These are phyloP conservation scores for Penicillium lividum DNA, from an alignment of 495 filamentous ascomycete species.

Conservation along the genomic window DNA sequence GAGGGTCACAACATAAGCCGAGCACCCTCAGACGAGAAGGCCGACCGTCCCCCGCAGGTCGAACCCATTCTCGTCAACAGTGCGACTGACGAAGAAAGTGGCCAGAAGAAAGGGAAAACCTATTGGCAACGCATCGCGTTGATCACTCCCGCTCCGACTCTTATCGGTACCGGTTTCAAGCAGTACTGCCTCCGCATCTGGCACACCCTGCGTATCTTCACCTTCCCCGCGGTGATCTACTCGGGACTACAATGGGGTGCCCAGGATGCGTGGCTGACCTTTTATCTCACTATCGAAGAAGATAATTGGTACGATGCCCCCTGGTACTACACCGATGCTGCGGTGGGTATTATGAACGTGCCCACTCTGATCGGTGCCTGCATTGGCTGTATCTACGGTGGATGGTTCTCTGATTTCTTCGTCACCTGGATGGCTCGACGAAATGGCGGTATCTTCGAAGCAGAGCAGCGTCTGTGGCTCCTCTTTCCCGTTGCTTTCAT, in stretches of 20 bases:
- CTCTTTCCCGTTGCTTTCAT: constrained; percentile 32
- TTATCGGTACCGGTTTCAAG: constrained; percentile 30
- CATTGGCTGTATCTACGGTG: constrained; percentile 38
- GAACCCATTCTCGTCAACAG: neutral
- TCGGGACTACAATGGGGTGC: constrained; percentile 39
- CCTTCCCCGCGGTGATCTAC: constrained; percentile 35
- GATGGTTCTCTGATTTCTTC: constrained; percentile 37
- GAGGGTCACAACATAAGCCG: neutral
- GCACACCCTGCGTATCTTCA: constrained; percentile 33
- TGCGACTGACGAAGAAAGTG: constrained; percentile 14
- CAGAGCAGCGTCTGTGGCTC: constrained; percentile 39
- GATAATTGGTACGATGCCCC: constrained; percentile 33
- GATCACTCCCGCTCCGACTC: constrained; percentile 29
- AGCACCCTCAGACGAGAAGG: constrained; percentile 7
- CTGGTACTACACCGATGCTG: constrained; percentile 34
- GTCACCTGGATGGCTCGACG: constrained; percentile 33
- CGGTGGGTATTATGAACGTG: constrained; percentile 38
- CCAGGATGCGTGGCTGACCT: constrained; percentile 41
- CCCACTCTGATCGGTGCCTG: constrained; percentile 35
- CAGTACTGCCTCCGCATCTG: constrained; percentile 27
- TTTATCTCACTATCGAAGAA: constrained; percentile 39
- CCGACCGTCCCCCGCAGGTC: neutral
- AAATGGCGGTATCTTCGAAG: constrained; percentile 33
- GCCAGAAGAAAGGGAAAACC: constrained; percentile 21
- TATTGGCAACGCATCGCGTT: constrained; percentile 32